phyloP scores from a whole-genome alignment of 768 basidiomycete genomes.

The Hydnum rufescens region DNA sequence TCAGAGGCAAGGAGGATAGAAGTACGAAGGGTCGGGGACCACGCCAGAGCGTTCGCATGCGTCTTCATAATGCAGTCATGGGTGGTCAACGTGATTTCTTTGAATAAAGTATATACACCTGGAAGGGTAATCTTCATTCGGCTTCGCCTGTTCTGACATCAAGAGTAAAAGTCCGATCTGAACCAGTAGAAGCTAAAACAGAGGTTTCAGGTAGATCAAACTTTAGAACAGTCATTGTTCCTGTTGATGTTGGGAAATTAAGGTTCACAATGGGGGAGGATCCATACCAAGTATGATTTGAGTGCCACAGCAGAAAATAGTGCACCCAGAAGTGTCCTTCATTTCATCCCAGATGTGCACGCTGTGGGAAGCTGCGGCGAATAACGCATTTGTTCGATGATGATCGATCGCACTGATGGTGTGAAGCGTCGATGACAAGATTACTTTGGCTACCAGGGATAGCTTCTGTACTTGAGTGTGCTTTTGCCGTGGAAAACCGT shows the following conservation, averaged over 20 bases:
- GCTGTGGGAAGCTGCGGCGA: conserved; percentile 81
- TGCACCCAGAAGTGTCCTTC: conserved; percentile 35
- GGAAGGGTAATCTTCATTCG: conserved; percentile 77
- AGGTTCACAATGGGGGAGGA: conserved; percentile 72
- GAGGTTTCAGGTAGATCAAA: conserved; percentile 92
- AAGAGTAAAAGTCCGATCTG: conserved; percentile 85
- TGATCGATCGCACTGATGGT: conserved; percentile 70
- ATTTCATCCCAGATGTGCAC: conserved; percentile 99
- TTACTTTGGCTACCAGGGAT: neutral
- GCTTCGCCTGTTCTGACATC: conserved; percentile 96
- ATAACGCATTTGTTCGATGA: conserved; percentile 70
- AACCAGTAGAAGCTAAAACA: conserved; percentile 85
- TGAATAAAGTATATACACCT: conserved; percentile 25
- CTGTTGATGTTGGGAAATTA: conserved; percentile 68
- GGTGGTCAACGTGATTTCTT: too few species aligned
- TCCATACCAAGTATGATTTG: conserved; percentile 27
- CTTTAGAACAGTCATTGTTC: conserved; percentile 70
- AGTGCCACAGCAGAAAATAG: neutral
- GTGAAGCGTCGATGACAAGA: neutral
- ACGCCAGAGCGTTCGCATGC: conserved; percentile 73
- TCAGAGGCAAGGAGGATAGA: conserved; percentile 86
- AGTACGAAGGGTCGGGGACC: conserved; percentile 94
- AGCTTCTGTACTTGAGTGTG: conserved; percentile 61
- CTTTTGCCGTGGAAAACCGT: conserved; percentile 69
- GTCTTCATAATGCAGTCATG: too few species aligned